Evolutionary conservation across 2,329 filamentous ascomycete species (phyloP), one percentile per base, ranked within the genome.

Genomic region (Ascochyta pisi): DNA sequence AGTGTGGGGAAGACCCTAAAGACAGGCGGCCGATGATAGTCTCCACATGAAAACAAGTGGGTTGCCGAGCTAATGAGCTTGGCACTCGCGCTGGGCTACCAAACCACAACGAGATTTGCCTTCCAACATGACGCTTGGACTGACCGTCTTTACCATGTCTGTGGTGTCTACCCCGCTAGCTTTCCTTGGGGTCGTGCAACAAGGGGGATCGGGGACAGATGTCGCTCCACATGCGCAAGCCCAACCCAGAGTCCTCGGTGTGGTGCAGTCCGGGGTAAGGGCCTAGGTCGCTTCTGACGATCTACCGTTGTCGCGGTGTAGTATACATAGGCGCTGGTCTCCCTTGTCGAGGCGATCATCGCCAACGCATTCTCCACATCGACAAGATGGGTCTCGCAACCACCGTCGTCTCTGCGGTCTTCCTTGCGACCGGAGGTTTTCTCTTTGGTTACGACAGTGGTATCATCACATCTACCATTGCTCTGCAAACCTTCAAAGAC

Each of bases 391-490:
- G 62, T 49, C 44, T 58, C 24, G 56, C 61, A 22, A 56, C 62
- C 10, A 62, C 61, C 7, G 58, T 65, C 26, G 60, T 60, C 16
- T 63, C 58, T 38, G 60, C 62, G 9, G 47, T 65, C 26, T 65
- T 65, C n/a, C 57, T 63, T 12, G 60, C 62, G 8, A 65, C 48
- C 9, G 62, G 62, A 55, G 62, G 62, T 37, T 68, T 72, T 45
- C 60, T 72, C 3, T 70, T 71, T 26, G 69, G 69, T 22, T 73
- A 71, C 47, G 71, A 74, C 39, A 65, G 59, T 35, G 70, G 71
- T 61, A 74, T 74, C 62, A 73, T 73, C 22, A 69, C 68, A 19
- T 70, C 68, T 2, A 70, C 69, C 15, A 73, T 74, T 39, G 65
- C 67, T 1, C 66, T 70, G 9, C 48, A 54, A 7, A 59, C 63